Evolutionary conservation across 768 basidiomycete species (phyloP).

Genomic region (Cystofilobasidium capitatum): DNA sequence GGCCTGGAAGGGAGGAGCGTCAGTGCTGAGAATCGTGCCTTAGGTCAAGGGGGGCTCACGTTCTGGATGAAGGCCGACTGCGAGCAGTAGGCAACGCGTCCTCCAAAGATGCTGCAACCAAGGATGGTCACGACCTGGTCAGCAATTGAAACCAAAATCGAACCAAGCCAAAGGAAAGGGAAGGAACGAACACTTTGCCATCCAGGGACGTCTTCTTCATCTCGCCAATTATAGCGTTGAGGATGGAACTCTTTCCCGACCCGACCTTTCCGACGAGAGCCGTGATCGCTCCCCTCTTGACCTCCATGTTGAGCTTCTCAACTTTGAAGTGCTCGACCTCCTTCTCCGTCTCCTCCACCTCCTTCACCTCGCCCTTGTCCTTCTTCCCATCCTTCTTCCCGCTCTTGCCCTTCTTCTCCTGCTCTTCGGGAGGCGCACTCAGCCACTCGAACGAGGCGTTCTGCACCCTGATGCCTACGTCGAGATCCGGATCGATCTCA

Average conservation of each 20-base stretch:
- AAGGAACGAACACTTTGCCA: conserved; percentile 58
- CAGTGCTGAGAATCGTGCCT: background rate
- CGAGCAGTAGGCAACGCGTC: conserved; percentile 64
- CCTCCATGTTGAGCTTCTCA: conserved; percentile 52
- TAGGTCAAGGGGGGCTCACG: conserved; percentile 26
- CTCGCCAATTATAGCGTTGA: conserved; percentile 62
- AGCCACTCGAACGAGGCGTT: conserved; percentile 61
- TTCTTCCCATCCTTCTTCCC: conserved; percentile 24
- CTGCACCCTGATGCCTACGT: conserved; percentile 47
- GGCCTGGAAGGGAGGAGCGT: conserved; percentile 49
- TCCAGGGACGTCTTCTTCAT: conserved; percentile 54
- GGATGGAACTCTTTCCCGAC: conserved; percentile 49
- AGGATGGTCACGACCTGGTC: too few relatives aligned
- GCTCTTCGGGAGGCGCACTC: conserved; percentile 32
- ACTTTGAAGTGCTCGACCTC: conserved; percentile 55
- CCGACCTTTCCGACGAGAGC: conserved; percentile 79
- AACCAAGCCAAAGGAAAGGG: background rate
- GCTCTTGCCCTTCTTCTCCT: conserved; percentile 28
- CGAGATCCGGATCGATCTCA: conserved; percentile 44
- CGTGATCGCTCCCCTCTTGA: conserved; percentile 66
- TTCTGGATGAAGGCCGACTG: conserved; percentile 90
- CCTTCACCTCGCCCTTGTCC: background rate
- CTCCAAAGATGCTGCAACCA: conserved; percentile 46
- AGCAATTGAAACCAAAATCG: background rate
- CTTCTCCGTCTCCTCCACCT: conserved; percentile 1